Evolutionary conservation across 2,329 filamentous ascomycete genomes (phyloP).

Genomic region (Ophiocordyceps unilateralis): DNA sequence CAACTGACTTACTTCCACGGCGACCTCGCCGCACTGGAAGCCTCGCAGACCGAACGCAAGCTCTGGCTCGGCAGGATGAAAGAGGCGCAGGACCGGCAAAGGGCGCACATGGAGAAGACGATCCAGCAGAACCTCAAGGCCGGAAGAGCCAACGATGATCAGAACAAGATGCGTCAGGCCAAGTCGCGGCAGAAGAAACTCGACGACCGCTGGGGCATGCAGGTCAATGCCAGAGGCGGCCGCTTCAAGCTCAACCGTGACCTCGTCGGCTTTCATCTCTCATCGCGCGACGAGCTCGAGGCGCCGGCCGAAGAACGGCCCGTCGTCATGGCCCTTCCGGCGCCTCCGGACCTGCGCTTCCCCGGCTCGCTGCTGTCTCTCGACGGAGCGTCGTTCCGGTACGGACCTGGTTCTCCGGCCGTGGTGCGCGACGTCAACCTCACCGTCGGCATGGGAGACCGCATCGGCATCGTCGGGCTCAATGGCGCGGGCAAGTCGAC

Average conservation of each 20-base stretch:
- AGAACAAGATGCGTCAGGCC: constrained; percentile 73
- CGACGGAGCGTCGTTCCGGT: constrained; percentile 51
- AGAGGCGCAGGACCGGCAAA: constrained; percentile 66
- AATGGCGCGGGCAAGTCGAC: constrained; percentile 73
- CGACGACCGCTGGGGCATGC: constrained; percentile 62
- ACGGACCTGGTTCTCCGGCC: constrained; percentile 20
- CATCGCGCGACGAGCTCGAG: constrained; percentile 49
- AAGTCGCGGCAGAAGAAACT: constrained; percentile 73
- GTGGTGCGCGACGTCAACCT: constrained; percentile 48
- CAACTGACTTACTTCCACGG: constrained; percentile 58
- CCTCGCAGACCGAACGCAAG: constrained; percentile 48
- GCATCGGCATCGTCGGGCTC: constrained; percentile 58
- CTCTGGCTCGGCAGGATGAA: constrained; percentile 57
- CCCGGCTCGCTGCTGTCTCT: constrained; percentile 57
- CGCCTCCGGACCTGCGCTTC: constrained; percentile 54
- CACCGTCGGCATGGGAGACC: constrained; percentile 54
- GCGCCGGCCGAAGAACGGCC: constrained; percentile 45
- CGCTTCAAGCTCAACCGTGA: constrained; percentile 73
- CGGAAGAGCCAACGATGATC: constrained; percentile 61
- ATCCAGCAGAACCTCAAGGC: constrained; percentile 59
- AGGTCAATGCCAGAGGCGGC: constrained; percentile 53
- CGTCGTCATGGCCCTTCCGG: constrained; percentile 39
- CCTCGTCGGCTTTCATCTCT: constrained; percentile 41
- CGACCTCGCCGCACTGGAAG: constrained; percentile 55
- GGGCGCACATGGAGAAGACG: constrained; percentile 62